Percentiles rank a stretch among this genome's conserved stretches.
Evolutionary conservation across 1,139 yeast species (phyloP).

Genomic region (Starmera stellimalicola): DNA sequence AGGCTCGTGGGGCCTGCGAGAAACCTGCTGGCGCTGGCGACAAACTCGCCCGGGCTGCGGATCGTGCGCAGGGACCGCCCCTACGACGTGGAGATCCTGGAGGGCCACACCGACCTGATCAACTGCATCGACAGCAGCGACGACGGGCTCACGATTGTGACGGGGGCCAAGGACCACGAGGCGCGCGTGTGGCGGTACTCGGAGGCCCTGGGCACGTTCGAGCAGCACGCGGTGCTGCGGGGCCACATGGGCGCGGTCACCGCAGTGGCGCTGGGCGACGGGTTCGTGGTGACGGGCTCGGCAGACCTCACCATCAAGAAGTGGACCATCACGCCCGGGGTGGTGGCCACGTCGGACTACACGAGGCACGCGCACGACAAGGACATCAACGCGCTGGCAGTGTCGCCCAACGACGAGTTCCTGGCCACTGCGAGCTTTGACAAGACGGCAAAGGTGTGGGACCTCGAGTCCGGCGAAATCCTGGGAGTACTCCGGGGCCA

Average conservation of each 20-base stretch:
- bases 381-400: conserved; percentile 81
- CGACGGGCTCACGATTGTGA: conserved; percentile 83
- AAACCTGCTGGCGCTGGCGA: conserved; percentile 65
- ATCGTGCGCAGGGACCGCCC: conserved; percentile 46
- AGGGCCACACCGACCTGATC: conserved; percentile 81
- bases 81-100: conserved; percentile 52
- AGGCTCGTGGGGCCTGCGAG: conserved; percentile 60
- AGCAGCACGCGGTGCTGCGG: conserved; percentile 49
- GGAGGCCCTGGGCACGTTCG: conserved; percentile 32
- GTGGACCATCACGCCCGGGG: conserved; percentile 62
- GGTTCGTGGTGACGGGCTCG: conserved; percentile 75
- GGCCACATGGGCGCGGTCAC: conserved; percentile 89
- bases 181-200: conserved; percentile 75
- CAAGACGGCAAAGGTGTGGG: conserved; percentile 86
- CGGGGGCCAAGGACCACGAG: conserved; percentile 87
- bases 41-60: conserved; percentile 89
- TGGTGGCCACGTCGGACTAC: conserved; percentile 51
- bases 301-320: conserved; percentile 84
- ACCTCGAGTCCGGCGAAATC: conserved; percentile 70
- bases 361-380: conserved; percentile 96
- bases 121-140: conserved; percentile 68
- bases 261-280: conserved; percentile 68
- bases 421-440: conserved; percentile 97
- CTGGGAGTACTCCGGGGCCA: conserved; percentile 83
- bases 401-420: conserved; percentile 79